Base-by-base conservation (phyloP, 306 rosid species). In the Medicago arabica region DNA sequence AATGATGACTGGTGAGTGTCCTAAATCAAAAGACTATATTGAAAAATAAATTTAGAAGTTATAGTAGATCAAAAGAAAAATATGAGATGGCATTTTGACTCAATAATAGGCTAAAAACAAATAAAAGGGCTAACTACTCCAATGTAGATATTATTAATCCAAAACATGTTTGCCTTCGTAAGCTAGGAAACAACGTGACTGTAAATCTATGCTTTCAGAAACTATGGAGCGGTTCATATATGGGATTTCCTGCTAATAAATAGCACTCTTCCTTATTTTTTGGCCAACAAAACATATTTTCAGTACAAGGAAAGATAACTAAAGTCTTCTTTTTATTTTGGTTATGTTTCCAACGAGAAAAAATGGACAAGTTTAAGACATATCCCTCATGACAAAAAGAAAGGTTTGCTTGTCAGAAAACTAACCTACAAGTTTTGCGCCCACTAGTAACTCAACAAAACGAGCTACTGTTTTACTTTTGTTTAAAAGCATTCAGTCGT, bases 1-100 rank as follows among this genome's bases (percentile, higher is more conserved):
- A 81, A 17, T 23, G 68, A 63, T 21, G 72, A 81, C 58, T 67
- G 67, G 60, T 71, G 64, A 87, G 79, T 39, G 75, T 63, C 72
- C 36, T 40, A 78, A 43, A 63, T 63, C 55, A 68, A 70, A 50
- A 62, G 64, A 62, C 16, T 47, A 54, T 1, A 53, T 21, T 41
- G 61, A 58, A 66, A 65, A 43, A 13, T 41, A 8, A 81, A 82
- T 49, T 61, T 18, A 61, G 65, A 72, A 41, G 53, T 21, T 66
- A 36, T 9, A 19, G 50, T 43, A 9, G 36, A 31, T 31, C 34
- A 39, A 63, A 47, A 15, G 53, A 61, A 71, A 68, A 36, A 18
- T 19, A 72, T 51, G 36, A 23, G 39, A 44, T 53, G 34, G 43
- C 67, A 69, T 61, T 3, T 36, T 34, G 49, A 67, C 68, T 65